Percentiles rank a stretch among this genome's conserved stretches.
Conservation (phyloP, 2,329 filamentous ascomycete genomes). For the Tolypocladium tundrense region DNA sequence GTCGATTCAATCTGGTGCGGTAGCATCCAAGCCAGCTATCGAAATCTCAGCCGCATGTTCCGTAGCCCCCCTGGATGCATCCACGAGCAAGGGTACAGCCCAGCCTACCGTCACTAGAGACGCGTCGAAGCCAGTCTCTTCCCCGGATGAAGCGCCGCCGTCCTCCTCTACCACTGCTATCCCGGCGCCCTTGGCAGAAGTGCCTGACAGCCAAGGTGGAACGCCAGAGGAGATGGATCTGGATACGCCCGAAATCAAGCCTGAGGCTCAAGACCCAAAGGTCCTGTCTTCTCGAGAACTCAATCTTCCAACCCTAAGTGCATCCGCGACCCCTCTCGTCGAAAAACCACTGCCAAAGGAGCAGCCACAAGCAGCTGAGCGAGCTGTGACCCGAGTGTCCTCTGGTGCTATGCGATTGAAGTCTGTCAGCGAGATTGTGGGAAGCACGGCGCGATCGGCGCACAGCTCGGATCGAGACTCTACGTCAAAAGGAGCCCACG, state of each 20-base stretch:
- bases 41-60: slow-evolving; percentile 3
- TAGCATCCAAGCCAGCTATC: slow-evolving; percentile 6
- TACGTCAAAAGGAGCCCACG: slow-evolving; percentile 16
- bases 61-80: slow-evolving; percentile 1
- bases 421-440: slow-evolving; percentile 63
- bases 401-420: slow-evolving; percentile 63
- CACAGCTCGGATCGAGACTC: slow-evolving; percentile 23
- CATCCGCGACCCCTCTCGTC: slow-evolving; percentile 6
- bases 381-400: slow-evolving; percentile 59
- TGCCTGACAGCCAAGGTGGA: slow-evolving; percentile 25
- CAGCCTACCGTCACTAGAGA: background rate
- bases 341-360: slow-evolving; percentile 8
- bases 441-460: slow-evolving; percentile 37
- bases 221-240: slow-evolving; percentile 23
- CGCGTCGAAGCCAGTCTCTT: background rate
- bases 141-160: background rate
- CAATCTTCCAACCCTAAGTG: slow-evolving; percentile 1
- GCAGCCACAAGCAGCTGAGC: slow-evolving; percentile 19
- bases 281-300: background rate
- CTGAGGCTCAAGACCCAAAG: slow-evolving; percentile 7
- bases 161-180: background rate
- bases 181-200: slow-evolving; percentile 10
- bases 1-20: slow-evolving; percentile 21
- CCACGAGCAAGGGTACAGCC: background rate
- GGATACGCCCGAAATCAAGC: slow-evolving; percentile 16